phyloP scores from a whole-genome alignment of 2,329 filamentous ascomycete species.

The Sclerotinia minor region DNA sequence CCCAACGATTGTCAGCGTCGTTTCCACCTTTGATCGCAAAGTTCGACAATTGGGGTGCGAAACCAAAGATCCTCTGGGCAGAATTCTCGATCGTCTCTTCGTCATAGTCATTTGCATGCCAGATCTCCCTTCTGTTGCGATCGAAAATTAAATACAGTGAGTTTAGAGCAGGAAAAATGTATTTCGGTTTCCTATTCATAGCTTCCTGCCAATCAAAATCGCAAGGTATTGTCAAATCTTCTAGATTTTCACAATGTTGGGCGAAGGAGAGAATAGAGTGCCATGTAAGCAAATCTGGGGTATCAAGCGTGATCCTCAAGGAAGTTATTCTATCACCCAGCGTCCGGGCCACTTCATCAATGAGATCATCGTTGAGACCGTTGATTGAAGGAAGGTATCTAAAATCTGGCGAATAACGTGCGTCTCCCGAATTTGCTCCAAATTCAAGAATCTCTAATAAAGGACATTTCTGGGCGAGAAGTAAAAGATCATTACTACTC shows the following conservation, averaged over 20 bases:
- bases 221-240: background rate
- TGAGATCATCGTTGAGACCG: background rate
- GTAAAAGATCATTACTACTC: background rate
- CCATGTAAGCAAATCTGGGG: background rate
- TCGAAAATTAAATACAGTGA: background rate
- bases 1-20: background rate
- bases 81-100: background rate
- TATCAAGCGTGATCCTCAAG: background rate
- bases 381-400: background rate
- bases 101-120: background rate
- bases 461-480: background rate
- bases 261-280: background rate
- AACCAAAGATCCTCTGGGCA: background rate
- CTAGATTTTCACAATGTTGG: background rate
- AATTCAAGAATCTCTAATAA: background rate
- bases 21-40: constrained; percentile 5
- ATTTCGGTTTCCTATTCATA: background rate
- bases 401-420: background rate
- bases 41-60: background rate
- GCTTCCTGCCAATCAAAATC: background rate
- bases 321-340: background rate
- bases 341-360: background rate
- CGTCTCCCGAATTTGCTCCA: background rate
- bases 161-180: background rate
- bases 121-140: background rate